Evolutionary conservation across 2,329 filamentous ascomycete genomes (phyloP), one percentile per base, ranked within the genome.

Genomic region (Botrytis paeoniae): DNA sequence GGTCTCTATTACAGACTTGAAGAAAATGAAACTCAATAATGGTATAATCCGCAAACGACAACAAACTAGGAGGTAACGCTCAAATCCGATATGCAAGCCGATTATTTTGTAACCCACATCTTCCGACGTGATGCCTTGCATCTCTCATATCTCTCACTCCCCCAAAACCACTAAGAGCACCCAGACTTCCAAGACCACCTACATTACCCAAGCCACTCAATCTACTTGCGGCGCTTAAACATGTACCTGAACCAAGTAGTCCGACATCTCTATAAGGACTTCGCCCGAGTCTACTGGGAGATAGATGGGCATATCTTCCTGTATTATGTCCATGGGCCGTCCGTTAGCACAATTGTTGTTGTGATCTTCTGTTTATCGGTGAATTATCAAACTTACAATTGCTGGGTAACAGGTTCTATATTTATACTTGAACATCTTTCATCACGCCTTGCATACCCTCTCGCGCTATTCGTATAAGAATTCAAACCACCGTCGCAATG

Each of bases 241-340:
- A 69, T 29, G 62, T 25, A 29, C 51, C 62, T 9, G 70, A 68
- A 68, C 39, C 35, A 37, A 72, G 37, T 35, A 68, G 25, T 22
- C 57, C 70, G 25, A 69, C 54, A n/a, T 57, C 70, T 60, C 70
- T 54, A 22, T 60, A 72, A 20, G 70, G 12, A 60, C 39, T 72
- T 54, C 62, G 62, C 45, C 62, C 48, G n/a, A 68, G 65, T 68
- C 48, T 68, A 22, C 4, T 59, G 51, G 39, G 43, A 10, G 70
- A 51, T 8, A 72, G 45, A 16, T 57, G 48, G 7, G 65, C 39
- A 41, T 68, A 69, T 29, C 51, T 68, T 25, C 62, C 62, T 20
- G 29, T 14, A 10, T 35, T 66, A 16, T 68, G 62, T 22, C 70
- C 69, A 25, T 41, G 10, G 32, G 37, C 7, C 6, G 20, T 61